Evolutionary conservation across 192 early-diverging fungal genomes (phyloP), one percentile per base, ranked within the genome.

Genomic region (Rhizoclosmatium sp.): DNA sequence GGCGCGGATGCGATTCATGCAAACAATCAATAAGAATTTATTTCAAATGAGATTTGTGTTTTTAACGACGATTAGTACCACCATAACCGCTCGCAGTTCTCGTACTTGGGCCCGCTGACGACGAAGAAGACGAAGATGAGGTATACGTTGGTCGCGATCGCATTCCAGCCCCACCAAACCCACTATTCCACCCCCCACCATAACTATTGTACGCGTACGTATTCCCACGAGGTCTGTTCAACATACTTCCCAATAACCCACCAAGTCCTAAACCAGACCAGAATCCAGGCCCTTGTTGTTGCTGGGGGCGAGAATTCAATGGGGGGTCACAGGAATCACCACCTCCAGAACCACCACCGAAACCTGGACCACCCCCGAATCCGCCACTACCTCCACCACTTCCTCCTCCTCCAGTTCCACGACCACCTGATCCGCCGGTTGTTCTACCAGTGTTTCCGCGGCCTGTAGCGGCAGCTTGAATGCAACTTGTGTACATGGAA

Each of bases 1-100:
- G 31, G 31, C 31, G 0, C 31, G 31, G 31, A 31, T 31, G 31
- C 31, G 31, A 31, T 31, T 31, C 31, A 31, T 31, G 31, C 31
- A 31, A 31, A 31, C 31, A 0, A 0, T 31, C 31, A 31, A 31
- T 31, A 31, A 31, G 31, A 31, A 31, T 31, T 31, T 31, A 31
- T 31, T 31, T 0, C 0, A 31, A 31, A 31, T 31, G 31, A 31
- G 31, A 31, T 54, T 54, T 12, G 5, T 54, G 9, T 16, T 54
- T 40, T 65, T 68, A 80, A 1, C 80, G 72, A 39, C 80, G 62
- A 44, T 46, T 65, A 10, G 80, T 77, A 9, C 73, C 72, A 1
- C 80, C 80, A 76, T 49, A 81, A 51, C 80, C 80, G 19, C 42
- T 46, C 40, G 73, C 65, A 7, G 80, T 81, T 2, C 80, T 41